A percentile compares a stretch with the other conserved stretches of the same genome.
Evolutionary conservation across 2,329 filamentous ascomycete species (phyloP).

Genomic region (Diaporthe velutina): DNA sequence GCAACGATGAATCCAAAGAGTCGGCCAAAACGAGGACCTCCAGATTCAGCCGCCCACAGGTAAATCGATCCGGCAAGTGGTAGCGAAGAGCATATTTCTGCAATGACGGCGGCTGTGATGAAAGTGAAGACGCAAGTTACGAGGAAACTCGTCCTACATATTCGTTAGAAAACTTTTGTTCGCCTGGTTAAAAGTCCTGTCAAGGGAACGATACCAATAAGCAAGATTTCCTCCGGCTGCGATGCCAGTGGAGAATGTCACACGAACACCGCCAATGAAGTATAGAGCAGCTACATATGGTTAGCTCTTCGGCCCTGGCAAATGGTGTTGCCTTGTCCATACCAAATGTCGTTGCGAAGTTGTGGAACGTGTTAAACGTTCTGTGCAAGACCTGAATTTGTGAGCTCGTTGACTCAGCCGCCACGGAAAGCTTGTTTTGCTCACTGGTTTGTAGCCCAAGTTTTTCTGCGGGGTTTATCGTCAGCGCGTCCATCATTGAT

Average conservation of each 20-base stretch:
- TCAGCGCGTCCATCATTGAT: neutral
- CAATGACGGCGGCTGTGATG: conserved; percentile 71
- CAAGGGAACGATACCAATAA: conserved; percentile 62
- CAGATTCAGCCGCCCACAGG: conserved; percentile 71
- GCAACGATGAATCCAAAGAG: conserved; percentile 72
- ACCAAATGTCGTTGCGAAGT: conserved; percentile 72
- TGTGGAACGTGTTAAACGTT: conserved; percentile 69
- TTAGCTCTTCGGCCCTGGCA: conserved; percentile 31
- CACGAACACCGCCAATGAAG: conserved; percentile 70
- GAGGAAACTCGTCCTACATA: conserved; percentile 67
- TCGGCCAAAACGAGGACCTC: conserved; percentile 66
- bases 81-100: conserved; percentile 71
- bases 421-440: conserved; percentile 42
- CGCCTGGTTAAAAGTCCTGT: neutral
- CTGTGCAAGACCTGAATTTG: conserved; percentile 64
- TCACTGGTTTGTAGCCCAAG: conserved; percentile 68
- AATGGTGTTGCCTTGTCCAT: conserved; percentile 31
- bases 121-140: conserved; percentile 71
- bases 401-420: conserved; percentile 5
- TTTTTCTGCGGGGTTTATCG: conserved; percentile 51
- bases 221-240: conserved; percentile 71
- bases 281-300: conserved; percentile 65
- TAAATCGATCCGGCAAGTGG: conserved; percentile 72
- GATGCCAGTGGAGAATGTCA: conserved; percentile 73
- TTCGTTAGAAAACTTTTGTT: neutral